A percentile compares a stretch with the other conserved stretches of the same genome.
These are phyloP conservation scores for Miscanthus lutarioriparius DNA, from an alignment of 176 grass and related monocot genomes.

Conservation along the genomic window DNA sequence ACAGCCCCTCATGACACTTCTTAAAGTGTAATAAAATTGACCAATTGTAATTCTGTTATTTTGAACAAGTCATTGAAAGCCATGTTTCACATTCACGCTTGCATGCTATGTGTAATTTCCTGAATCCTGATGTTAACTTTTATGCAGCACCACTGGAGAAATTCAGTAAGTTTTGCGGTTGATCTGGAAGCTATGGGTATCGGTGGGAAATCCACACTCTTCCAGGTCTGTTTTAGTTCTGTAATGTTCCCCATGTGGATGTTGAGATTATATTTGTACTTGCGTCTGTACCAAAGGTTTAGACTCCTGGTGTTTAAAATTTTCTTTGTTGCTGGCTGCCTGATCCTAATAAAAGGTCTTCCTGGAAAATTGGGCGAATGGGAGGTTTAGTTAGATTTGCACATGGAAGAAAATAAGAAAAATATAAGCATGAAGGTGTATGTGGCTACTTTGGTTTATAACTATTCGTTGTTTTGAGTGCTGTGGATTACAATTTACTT, in stretches of 20 bases:
- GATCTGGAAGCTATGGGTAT: constrained; percentile 98
- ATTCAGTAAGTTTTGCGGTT: constrained; percentile 66
- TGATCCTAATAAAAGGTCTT: neutral
- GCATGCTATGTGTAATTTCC: neutral
- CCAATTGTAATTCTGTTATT: neutral
- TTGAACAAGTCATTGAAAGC: neutral
- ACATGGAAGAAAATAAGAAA: constrained; percentile 9
- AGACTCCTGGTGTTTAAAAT: neutral
- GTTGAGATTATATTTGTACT: constrained; percentile 17
- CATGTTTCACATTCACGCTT: neutral
- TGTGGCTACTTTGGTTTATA: neutral
- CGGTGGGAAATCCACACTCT: constrained; percentile 83
- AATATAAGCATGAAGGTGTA: neutral
- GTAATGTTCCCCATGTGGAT: constrained; percentile 17
- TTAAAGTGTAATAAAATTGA: neutral
- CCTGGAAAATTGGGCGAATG: neutral
- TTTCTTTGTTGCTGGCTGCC: neutral
- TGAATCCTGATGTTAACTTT: constrained; percentile 15
- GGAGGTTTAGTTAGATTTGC: neutral
- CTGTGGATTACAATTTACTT: constrained; percentile 1
- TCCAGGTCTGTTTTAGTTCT: constrained; percentile 56
- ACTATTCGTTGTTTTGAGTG: constrained; percentile 11
- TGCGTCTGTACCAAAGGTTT: constrained; percentile 15
- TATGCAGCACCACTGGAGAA: constrained; percentile 85
- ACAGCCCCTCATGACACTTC: neutral